Evolutionary conservation across 805 yeast species (phyloP), one percentile per base, ranked within the genome.

Genomic region (Zygotorulaspora chibaensis): DNA sequence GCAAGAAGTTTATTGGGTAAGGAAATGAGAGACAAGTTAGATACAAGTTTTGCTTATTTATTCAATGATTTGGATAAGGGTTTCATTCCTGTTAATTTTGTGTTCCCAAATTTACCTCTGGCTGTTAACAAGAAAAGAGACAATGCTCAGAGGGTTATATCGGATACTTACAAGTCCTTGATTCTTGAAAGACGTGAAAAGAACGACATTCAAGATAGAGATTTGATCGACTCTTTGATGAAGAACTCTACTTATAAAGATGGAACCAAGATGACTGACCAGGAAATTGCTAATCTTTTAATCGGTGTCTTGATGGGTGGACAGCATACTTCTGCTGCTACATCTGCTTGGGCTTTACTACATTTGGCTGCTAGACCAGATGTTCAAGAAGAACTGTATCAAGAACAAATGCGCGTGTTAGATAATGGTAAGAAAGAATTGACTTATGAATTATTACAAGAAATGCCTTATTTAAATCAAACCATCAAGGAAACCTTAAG

Each of bases 231-330:
- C 65, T 77, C 93, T 13, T 76, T 89, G 64, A 80, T 93, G 87
- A 78, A 80, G 57, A 75, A 73, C 57, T 84, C 90, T 35, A 81
- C 87, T 48, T 93, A 93, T 72, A 90, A 87, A 67, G 98, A 93
- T 64, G 99, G 99, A 58, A 81, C 83, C 40, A 76, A 77, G 61
- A 90, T 93, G 97, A 84, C 96, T 23, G 99, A 93, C 67, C 83
- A 83, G 66, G 96, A 93, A 71, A 88, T 93, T 62, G 93, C 98
- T 40, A 86, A 90, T 69, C 74, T 93, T 67, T 73, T 89, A 66
- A 91, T 93, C 68, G 99, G 98, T 67, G 84, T 93, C 45, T 75
- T 93, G 51, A 93, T 93, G 99, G 99, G 99, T 60, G 99, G 99
- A 52, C 99, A 93, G 73, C 99, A 93, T 68, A 93, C 99, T 23